Base-by-base conservation (phyloP, 1,284 basidiomycete genomes). In the Pascua guehoae region DNA sequence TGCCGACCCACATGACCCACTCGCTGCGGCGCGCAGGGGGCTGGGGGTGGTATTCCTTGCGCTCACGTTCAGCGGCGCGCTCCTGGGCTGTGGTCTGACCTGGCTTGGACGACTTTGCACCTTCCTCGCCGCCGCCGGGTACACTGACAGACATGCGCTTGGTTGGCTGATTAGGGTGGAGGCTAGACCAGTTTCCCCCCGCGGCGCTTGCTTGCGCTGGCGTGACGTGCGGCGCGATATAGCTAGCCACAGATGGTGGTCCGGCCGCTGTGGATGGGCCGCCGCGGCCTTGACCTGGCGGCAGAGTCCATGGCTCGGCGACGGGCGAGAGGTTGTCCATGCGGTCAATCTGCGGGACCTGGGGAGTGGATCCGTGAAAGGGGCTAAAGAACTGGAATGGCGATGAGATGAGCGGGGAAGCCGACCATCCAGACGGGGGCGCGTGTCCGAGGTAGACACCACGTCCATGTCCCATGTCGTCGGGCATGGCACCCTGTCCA, bases 1-100 rank as follows among this genome's bases (percentile, higher is more conserved):
- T 78, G 41, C 76, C 76, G 9, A 78, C 75, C 95, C 94, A 97
- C 88, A 96, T 91, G 2, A 95, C 93, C 88, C 87, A 94, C 62
- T 93, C 90, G 17, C 89, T 91, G 12, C 91, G 83, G 49, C 88
- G 82, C 8, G 84, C 77, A 12, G 78, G 79, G 5, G 78, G 63
- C 49, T 75, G 74, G 15, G 77, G 77, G 56, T 78, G 77, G 61
- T 77, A 78, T 17, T 70, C 64, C 57, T 76, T 78, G 46, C 76
- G 60, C 57, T 71, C 71, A 39, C 63, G 53, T 47, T 67, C 66
- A 14, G 53, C 53, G 44, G 51, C 17, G 18, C 40, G 18, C 24
- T 52, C 40, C 16, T 38, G 18, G 41, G n/a, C 38, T 41, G 44
- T 7, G 37, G 16, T 8, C 53, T 14, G 15, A 55, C 48, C 11